Evolutionary conservation across 768 basidiomycete species (phyloP), one percentile per base, ranked within the genome.

Genomic region (Boletellus ananiceps): DNA sequence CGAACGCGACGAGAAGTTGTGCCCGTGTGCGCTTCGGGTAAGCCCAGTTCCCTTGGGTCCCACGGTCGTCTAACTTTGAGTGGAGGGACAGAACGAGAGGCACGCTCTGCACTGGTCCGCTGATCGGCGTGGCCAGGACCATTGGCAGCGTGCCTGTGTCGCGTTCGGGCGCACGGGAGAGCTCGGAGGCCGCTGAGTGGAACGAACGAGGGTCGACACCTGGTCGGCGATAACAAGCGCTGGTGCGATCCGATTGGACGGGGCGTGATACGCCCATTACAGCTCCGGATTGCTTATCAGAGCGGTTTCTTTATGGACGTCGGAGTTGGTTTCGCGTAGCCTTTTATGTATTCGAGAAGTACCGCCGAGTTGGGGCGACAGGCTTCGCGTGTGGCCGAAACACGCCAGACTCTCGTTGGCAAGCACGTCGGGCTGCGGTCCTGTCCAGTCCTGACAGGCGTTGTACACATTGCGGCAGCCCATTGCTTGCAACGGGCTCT

Each of bases 261-360:
- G 35, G 15, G 23, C n/a, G 23, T 4, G 23, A 29, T 21, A 33
- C 42, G 32, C 16, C 15, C 32, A 33, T 43, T 32, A 33, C 42
- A 21, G 4, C 31, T 32, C 21, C 11, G 37, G n/a, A 13, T 38
- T 46, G 13, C 25, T 39, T 39, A 46, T 32, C 16, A 29, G 38
- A 21, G 36, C 25, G 18, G 13, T 34, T 11, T 7, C 9, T 38
- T 15, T 25, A 38, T 31, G 27, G 14, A 13, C 27, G 37, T 46
- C 45, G 45, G 45, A 46, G 45, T 46, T 46, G 36, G 18, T 18
- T 15, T 38, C 45, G 45, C 37, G 38, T 46, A 38, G 41, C 11
- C 27, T n/a, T 18, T 16, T 41, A 4, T 18, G 40, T 40, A 15
- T 40, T 13, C 16, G 36, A 37, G 40, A 41, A 21, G 37, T 39